These are phyloP conservation scores for Delphinella strobiligena DNA, from an alignment of 2,329 filamentous ascomycete species.

Conservation along the genomic window DNA sequence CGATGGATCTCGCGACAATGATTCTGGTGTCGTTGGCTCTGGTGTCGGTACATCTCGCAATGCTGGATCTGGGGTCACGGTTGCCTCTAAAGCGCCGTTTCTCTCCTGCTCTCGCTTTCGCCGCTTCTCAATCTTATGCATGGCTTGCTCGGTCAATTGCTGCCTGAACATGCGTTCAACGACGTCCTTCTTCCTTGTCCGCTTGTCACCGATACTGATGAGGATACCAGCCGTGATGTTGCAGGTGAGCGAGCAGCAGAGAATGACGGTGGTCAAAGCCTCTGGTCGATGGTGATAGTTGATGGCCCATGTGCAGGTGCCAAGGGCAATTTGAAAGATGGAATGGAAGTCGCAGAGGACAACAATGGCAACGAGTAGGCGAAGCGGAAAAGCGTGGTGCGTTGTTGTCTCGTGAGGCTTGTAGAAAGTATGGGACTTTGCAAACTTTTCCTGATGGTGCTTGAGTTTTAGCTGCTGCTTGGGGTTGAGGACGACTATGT, in stretches of 20 bases:
- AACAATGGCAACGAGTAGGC: constrained; percentile 64
- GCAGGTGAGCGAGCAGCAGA: constrained; percentile 64
- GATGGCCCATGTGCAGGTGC: constrained; percentile 68
- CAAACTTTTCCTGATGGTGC: constrained; percentile 69
- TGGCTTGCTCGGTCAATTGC: constrained; percentile 56
- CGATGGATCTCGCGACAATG: too few species aligned
- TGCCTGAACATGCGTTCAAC: constrained; percentile 65
- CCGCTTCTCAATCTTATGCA: constrained; percentile 41
- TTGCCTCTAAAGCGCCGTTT: constrained; percentile 4
- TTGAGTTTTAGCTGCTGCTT: constrained; percentile 57
- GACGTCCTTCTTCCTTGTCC: constrained; percentile 76
- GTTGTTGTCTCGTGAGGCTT: constrained; percentile 78
- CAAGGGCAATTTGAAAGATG: constrained; percentile 66
- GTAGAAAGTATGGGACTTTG: constrained; percentile 78
- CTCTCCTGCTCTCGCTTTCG: constrained; percentile 6
- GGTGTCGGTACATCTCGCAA: too few species aligned
- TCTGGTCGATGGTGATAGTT: constrained; percentile 56
- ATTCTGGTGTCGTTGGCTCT: too few species aligned
- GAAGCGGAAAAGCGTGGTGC: constrained; percentile 66
- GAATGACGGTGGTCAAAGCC: constrained; percentile 68
- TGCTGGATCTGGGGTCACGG: neutral
- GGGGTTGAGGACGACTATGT: constrained; percentile 41
- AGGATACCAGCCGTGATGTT: constrained; percentile 67
- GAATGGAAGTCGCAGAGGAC: constrained; percentile 69
- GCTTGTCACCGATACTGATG: constrained; percentile 64